Evolutionary conservation across 768 basidiomycete species (phyloP).

Genomic region (Naganishia vaughanmartiniae): DNA sequence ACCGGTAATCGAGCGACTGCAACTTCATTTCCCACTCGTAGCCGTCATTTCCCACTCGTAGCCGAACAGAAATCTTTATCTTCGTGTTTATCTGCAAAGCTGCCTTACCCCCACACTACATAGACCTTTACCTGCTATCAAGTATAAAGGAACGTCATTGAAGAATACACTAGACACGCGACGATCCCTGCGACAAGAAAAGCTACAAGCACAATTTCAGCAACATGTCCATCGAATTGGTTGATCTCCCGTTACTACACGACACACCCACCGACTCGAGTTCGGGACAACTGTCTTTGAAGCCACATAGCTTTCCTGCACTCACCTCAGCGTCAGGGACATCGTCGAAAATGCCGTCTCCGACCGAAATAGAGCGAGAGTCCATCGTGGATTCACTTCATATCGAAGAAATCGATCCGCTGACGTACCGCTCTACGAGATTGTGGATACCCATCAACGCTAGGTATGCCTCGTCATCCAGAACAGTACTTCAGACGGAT

Average conservation of each 20-base stretch:
- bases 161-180: no score
- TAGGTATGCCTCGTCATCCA: background rate
- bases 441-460: slow-evolving; percentile 30
- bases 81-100: no score
- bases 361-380: slow-evolving; percentile 8
- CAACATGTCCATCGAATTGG: slow-evolving; percentile 20
- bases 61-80: no score
- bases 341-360: slow-evolving; percentile 13
- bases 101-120: no score
- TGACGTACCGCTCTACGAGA: slow-evolving; percentile 24
- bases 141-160: no score
- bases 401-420: slow-evolving; percentile 26
- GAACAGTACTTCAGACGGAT: background rate
- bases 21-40: no score
- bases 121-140: no score
- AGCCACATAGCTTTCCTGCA: slow-evolving; percentile 28
- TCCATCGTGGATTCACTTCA: slow-evolving; percentile 33
- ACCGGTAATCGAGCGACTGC: no score
- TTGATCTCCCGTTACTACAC: slow-evolving; percentile 5
- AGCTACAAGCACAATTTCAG: background rate
- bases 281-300: background rate
- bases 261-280: slow-evolving; percentile 3
- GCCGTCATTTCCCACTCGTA: no score
- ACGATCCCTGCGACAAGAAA: no score
- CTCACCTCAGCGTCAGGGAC: slow-evolving; percentile 22